Evolutionary conservation across 495 filamentous ascomycete species (phyloP).

Genomic region (Lasiosphaeris hirsuta): DNA sequence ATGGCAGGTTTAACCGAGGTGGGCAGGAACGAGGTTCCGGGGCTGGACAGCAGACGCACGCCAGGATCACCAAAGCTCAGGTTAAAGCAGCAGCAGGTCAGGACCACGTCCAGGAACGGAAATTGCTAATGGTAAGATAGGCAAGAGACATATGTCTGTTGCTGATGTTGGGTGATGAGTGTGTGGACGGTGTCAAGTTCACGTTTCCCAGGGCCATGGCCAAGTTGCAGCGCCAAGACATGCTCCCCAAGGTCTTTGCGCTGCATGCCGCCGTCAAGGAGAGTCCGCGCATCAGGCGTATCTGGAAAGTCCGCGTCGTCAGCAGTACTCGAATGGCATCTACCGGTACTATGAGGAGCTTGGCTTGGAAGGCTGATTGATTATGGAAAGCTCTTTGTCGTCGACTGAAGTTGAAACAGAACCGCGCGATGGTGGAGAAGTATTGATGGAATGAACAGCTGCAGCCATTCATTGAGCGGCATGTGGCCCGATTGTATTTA

Average conservation of each 20-base stretch:
- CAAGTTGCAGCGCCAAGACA: constrained; percentile 42
- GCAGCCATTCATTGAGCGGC: no score
- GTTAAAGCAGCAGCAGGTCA: constrained; percentile 10
- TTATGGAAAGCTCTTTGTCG: no score
- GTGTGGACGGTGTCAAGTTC: constrained; percentile 50
- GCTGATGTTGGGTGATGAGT: constrained; percentile 14
- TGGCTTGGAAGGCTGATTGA: constrained; percentile 37
- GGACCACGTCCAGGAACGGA: not conserved
- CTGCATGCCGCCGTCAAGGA: constrained; percentile 55
- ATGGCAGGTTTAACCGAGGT: not conserved
- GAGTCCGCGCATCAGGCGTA: constrained; percentile 55
- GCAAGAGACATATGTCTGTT: constrained; percentile 46
- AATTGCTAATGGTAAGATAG: not conserved
- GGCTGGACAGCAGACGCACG: not conserved
- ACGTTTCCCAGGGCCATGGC: constrained; percentile 61
- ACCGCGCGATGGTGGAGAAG: no score
- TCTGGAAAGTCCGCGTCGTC: constrained; percentile 53
- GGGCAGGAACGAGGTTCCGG: not conserved
- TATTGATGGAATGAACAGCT: no score
- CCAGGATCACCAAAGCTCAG: constrained; percentile 7
- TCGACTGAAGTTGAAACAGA: no score
- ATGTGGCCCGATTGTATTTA: no score
- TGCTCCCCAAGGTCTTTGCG: constrained; percentile 50
- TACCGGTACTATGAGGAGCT: constrained; percentile 63
- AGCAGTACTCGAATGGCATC: constrained; percentile 53